Evolutionary conservation across 1,284 basidiomycete species (phyloP).

Genomic region (Anthracocystis walkeri): DNA sequence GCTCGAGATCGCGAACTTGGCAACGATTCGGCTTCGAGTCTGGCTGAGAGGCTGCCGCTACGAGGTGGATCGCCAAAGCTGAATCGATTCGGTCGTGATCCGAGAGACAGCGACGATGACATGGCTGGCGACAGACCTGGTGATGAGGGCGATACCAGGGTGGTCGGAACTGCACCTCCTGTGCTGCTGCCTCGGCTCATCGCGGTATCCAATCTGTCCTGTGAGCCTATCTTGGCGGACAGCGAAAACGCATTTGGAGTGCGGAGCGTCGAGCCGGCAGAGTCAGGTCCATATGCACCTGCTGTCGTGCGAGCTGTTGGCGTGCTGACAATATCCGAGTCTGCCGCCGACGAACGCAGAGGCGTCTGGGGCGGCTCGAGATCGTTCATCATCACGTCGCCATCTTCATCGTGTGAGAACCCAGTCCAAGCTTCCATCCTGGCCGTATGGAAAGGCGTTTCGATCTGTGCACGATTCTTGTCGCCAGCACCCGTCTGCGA

Average conservation of each 20-base stretch:
- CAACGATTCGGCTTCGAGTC: constrained; percentile 9
- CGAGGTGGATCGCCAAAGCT: constrained; percentile 25
- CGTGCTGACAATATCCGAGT: constrained; percentile 37
- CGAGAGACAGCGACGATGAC: constrained; percentile 31
- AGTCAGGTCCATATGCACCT: constrained; percentile 8
- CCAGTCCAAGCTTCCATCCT: constrained; percentile 25
- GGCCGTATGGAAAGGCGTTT: constrained; percentile 46
- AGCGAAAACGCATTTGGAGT: constrained; percentile 27
- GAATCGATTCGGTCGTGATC: constrained; percentile 24
- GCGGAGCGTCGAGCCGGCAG: constrained; percentile 14
- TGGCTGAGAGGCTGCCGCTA: constrained; percentile 19
- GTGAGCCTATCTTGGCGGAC: not conserved
- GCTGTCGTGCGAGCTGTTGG: constrained; percentile 30
- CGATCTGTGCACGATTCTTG: constrained; percentile 7
- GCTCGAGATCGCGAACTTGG: constrained; percentile 9
- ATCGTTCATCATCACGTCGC: constrained; percentile 40
- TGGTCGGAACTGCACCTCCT: constrained; percentile 1
- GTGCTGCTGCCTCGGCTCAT: constrained; percentile 3
- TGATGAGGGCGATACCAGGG: constrained; percentile 19
- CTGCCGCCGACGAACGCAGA: constrained; percentile 24
- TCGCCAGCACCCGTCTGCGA: not conserved
- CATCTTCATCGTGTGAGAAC: constrained; percentile 17
- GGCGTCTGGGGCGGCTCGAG: constrained; percentile 45
- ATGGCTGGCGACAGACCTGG: constrained; percentile 17
- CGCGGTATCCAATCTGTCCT: not conserved